Evolutionary conservation across 1,139 yeast genomes (phyloP).

Genomic region (Saccharomyces hybrid): DNA sequence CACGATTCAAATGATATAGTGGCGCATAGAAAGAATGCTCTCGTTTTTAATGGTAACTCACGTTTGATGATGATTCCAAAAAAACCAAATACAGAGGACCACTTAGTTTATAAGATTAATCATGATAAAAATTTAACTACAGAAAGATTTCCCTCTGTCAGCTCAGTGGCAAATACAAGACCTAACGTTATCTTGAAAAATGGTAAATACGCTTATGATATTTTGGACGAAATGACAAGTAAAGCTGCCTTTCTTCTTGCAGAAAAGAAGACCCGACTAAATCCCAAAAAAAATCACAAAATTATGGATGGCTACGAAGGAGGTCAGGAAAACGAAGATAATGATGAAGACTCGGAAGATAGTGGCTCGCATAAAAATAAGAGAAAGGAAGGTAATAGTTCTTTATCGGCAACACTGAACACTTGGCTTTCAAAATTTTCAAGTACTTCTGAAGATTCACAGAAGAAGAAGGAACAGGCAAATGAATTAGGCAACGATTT

Average conservation of each 20-base stretch:
- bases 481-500: background rate
- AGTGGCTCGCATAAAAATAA: background rate
- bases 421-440: conserved; percentile 12
- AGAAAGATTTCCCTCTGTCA: conserved; percentile 14
- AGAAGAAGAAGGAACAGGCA: background rate
- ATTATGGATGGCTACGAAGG: background rate
- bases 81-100: conserved; percentile 2
- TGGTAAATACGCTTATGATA: conserved; percentile 26
- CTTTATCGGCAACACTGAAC: conserved; percentile 6
- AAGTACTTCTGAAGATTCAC: background rate
- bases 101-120: conserved; percentile 10
- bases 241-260: conserved; percentile 17
- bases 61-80: conserved; percentile 7
- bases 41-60: conserved; percentile 12
- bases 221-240: conserved; percentile 21
- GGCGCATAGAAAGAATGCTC: background rate
- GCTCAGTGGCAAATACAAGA: conserved; percentile 15
- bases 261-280: conserved; percentile 11
- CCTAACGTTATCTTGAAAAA: conserved; percentile 16
- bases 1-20: conserved; percentile 2
- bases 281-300: background rate
- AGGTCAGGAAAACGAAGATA: background rate
- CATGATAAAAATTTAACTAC: conserved; percentile 4
- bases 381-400: background rate
- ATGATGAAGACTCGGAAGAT: background rate